Evolutionary conservation across 176 grass and related monocot species (phyloP).

Genomic region (Phragmites australis): DNA sequence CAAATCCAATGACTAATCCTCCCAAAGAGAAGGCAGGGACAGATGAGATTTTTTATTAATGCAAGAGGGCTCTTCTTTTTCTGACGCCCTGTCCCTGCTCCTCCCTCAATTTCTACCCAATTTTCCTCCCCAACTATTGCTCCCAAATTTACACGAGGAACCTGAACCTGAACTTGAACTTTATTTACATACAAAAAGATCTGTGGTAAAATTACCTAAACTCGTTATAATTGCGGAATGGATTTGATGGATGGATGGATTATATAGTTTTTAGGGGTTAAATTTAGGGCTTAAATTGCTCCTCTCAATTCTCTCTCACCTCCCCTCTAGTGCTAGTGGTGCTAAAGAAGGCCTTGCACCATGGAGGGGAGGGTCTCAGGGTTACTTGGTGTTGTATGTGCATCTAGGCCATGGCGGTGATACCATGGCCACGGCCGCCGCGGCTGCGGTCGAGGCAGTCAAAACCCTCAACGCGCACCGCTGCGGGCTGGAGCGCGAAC

Average conservation of each 20-base stretch:
- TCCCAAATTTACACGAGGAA: conserved; percentile 56
- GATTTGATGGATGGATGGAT: conserved; percentile 28
- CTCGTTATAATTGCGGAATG: conserved; percentile 42
- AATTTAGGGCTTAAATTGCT: conserved; percentile 47
- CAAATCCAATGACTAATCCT: conserved; percentile 45
- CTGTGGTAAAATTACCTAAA: conserved; percentile 57
- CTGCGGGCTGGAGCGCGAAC: conserved; percentile 64
- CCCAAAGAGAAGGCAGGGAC: conserved; percentile 25
- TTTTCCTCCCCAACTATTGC: conserved; percentile 23
- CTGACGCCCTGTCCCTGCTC: conserved; percentile 39
- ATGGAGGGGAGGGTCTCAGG: neutral
- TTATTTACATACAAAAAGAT: conserved; percentile 72
- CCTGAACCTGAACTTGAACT: conserved; percentile 41
- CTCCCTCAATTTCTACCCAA: conserved; percentile 40
- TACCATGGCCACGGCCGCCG: conserved; percentile 65
- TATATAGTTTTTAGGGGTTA: conserved; percentile 53
- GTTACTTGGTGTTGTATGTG: conserved; percentile 57
- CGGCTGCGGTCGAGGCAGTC: conserved; percentile 81
- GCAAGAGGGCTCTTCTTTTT: conserved; percentile 12
- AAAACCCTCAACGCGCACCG: conserved; percentile 93
- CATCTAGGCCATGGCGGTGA: conserved; percentile 78
- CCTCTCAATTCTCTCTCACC: conserved; percentile 16
- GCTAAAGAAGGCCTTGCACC: conserved; percentile 23
- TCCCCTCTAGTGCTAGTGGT: neutral
- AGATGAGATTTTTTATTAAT: conserved; percentile 7